Conservation (phyloP, 345 rosid species). For the Citrus unshiu region DNA sequence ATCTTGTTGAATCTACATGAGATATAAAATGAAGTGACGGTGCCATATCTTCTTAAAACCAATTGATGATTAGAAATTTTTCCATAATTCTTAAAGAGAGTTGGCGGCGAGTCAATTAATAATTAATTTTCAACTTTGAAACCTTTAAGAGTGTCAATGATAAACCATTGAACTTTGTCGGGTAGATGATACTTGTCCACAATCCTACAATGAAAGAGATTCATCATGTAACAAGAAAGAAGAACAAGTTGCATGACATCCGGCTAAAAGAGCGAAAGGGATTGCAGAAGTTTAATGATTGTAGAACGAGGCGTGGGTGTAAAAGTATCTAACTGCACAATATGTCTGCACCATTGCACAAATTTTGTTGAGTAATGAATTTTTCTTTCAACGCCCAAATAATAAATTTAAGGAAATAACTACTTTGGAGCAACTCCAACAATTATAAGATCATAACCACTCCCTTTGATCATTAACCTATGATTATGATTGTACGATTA, state of each 20-base stretch:
- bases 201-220: neutral
- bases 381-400: neutral
- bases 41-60: neutral
- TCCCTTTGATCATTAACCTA: rapidly evolving
- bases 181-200: neutral
- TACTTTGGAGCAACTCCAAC: no score
- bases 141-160: neutral
- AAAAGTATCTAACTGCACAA: neutral
- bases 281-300: neutral
- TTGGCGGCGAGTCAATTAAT: neutral
- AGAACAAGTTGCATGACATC: neutral
- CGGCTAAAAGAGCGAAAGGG: neutral
- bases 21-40: neutral
- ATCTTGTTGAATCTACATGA: neutral
- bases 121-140: neutral
- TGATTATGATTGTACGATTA: rapidly evolving
- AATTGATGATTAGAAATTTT: no score
- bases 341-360: neutral
- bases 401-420: neutral
- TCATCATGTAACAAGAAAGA: neutral
- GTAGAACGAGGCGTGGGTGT: neutral
- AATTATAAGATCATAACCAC: no score
- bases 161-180: neutral
- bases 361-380: neutral
- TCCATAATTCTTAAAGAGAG: neutral